Evolutionary conservation across 257 asterid species (phyloP).

Genomic region (Solanum acaule): DNA sequence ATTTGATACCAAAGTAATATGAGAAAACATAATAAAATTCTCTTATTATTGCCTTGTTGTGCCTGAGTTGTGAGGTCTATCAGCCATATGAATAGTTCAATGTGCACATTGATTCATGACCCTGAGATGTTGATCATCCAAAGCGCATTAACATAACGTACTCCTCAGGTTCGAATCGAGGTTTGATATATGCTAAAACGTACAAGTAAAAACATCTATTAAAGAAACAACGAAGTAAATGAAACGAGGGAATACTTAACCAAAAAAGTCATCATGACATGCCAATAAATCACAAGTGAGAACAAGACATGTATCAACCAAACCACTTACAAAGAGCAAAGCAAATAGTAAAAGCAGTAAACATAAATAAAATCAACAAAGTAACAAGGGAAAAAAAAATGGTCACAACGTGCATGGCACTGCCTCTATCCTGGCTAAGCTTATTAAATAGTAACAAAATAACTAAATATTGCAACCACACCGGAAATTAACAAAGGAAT

Average conservation of each 20-base stretch:
- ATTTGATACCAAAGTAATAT: background rate
- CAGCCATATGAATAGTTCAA: background rate
- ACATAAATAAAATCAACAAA: background rate
- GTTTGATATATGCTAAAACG: no score
- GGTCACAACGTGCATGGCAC: slow-evolving; percentile 17
- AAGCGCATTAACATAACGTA: background rate
- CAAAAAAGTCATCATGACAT: background rate
- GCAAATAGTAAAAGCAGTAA: background rate
- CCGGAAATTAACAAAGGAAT: background rate
- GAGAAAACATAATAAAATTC: background rate
- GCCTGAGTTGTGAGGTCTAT: background rate
- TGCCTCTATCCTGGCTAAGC: slow-evolving; percentile 22
- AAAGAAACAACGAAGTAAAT: background rate
- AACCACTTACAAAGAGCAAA: background rate
- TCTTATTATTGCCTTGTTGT: background rate
- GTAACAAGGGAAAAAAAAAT: background rate
- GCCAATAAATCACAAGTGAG: background rate
- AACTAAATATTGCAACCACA: background rate
- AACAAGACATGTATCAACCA: background rate
- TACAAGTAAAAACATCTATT: no score
- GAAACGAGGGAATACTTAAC: background rate
- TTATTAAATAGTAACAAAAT: background rate
- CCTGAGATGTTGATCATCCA: background rate
- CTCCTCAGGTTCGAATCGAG: no score
- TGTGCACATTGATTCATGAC: no score